Base-by-base conservation (phyloP, 163 green algal species). In the Chloromonas sp. region DNA sequence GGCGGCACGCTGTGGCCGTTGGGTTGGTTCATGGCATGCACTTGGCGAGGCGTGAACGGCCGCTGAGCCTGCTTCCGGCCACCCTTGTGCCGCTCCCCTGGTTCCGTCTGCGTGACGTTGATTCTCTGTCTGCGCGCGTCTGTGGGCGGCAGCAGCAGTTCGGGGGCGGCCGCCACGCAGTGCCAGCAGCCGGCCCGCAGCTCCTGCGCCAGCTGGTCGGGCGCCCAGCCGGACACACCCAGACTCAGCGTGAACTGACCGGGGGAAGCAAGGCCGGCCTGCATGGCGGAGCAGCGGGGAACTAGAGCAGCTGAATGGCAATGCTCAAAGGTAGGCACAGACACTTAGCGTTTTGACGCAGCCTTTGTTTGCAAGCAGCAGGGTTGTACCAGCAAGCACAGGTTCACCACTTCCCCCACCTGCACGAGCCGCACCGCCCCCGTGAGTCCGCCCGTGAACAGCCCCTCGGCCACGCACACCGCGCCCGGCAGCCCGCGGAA, bases 391-490 rank as follows among this genome's bases (percentile, higher is more conserved):
- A 76, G 66, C 8, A 8, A 76, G 66, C 8, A 11, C 66, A n/a
- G 66, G 8, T n/a, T 8, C 66, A 76, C 8, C 66, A 76, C 36
- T 36, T 14, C 14, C 13, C 71, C 58, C 71, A 79, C 71, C 71
- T 79, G 79, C 14, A 92, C 86, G 60, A 92, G 59, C 1, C 83
- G 66, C 8, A 91, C 87, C 36, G 89, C 89, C 57, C 84, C 85
- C 2, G 86, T 82, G 66, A 92, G 86, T n/a, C 89, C 89, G 15
- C 89, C 89, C 76, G 87, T 89, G 82, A 85, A 88, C 60, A 91
- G 84, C 14, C 88, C 88, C 58, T 91, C 83, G 1, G 78, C 66
- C 58, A 87, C 61, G 62, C 81, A 71, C 8, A 78, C 66, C 70
- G 81, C 74, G 82, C 87, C 84, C 1, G 60, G 3, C 5, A 90